Conservation (phyloP, 306 rosid genomes). For the Vigna nakashimae region DNA sequence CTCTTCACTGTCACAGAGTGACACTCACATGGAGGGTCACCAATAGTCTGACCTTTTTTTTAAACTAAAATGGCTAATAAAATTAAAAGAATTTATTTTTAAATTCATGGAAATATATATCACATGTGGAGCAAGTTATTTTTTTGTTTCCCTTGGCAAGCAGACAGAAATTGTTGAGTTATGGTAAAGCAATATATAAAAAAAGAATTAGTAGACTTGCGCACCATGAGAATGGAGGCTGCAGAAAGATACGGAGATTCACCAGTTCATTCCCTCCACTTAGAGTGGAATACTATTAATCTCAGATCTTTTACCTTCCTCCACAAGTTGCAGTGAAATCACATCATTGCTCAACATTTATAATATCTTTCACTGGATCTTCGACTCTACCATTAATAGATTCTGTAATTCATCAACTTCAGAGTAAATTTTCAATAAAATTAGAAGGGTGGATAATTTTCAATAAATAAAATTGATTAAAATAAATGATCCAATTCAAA, state of each 20-base stretch:
- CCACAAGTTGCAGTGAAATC: constrained; percentile 8
- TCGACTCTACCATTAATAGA: background rate
- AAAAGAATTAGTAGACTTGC: background rate
- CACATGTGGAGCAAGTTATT: too few relatives aligned
- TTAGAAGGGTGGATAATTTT: too few relatives aligned
- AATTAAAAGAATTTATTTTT: too few relatives aligned
- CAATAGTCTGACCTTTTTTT: too few relatives aligned
- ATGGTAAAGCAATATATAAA: background rate
- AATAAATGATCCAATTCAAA: too few relatives aligned
- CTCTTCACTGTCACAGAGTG: too few relatives aligned
- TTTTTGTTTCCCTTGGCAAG: too few relatives aligned
- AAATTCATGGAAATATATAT: too few relatives aligned
- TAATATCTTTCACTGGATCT: background rate
- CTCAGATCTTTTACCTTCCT: background rate
- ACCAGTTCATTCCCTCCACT: background rate
- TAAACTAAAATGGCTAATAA: too few relatives aligned
- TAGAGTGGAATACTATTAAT: background rate
- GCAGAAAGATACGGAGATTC: background rate
- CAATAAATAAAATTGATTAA: too few relatives aligned
- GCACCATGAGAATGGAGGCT: background rate
- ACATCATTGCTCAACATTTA: background rate
- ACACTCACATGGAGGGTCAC: too few relatives aligned
- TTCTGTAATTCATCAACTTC: background rate
- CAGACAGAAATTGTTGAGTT: background rate
- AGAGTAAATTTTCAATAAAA: too few relatives aligned